Evolutionary conservation across 1,284 basidiomycete species (phyloP).

Genomic region (Boletellus deceptivus): DNA sequence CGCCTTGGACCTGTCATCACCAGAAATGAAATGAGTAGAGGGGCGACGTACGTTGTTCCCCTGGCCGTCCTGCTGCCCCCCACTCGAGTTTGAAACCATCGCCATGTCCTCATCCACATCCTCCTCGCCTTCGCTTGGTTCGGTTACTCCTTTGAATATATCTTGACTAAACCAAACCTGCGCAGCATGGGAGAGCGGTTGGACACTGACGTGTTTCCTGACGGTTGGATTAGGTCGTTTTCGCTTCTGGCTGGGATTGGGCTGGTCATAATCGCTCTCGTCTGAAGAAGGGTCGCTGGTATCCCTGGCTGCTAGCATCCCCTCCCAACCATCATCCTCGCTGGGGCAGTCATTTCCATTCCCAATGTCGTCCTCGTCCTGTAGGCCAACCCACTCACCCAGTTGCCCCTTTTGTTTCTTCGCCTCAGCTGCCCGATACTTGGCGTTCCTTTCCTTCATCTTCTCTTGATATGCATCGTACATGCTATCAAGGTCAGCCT

Average conservation of each 20-base stretch:
- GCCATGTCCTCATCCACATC: conserved; percentile 35
- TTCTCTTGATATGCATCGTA: conserved; percentile 88
- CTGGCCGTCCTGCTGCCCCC: conserved; percentile 30
- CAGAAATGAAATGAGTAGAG: conserved; percentile 8
- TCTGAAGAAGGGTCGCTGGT: conserved; percentile 58
- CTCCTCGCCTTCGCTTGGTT: conserved; percentile 43
- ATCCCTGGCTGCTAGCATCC: conserved; percentile 62
- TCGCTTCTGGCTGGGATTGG: conserved; percentile 42
- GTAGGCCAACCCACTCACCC: conserved; percentile 80
- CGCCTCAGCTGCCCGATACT: conserved; percentile 86
- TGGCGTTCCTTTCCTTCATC: conserved; percentile 83
- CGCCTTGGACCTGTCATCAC: conserved; percentile 20
- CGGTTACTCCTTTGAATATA: conserved; percentile 70
- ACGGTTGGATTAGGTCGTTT: conserved; percentile 36
- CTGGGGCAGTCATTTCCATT: conserved; percentile 41
- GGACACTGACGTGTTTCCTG: conserved; percentile 43
- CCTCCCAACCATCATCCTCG: conserved; percentile 77
- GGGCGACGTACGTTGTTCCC: conserved; percentile 34
- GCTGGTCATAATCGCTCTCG: conserved; percentile 49
- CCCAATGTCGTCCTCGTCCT: conserved; percentile 48
- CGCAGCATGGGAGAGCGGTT: conserved; percentile 47
- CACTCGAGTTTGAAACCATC: conserved; percentile 12
- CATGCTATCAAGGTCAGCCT: conserved; percentile 83
- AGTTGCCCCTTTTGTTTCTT: conserved; percentile 72
- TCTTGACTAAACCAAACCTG: conserved; percentile 95